These are phyloP conservation scores for Corylus heterophylla DNA, from an alignment of 306 rosid species.

Conservation along the genomic window DNA sequence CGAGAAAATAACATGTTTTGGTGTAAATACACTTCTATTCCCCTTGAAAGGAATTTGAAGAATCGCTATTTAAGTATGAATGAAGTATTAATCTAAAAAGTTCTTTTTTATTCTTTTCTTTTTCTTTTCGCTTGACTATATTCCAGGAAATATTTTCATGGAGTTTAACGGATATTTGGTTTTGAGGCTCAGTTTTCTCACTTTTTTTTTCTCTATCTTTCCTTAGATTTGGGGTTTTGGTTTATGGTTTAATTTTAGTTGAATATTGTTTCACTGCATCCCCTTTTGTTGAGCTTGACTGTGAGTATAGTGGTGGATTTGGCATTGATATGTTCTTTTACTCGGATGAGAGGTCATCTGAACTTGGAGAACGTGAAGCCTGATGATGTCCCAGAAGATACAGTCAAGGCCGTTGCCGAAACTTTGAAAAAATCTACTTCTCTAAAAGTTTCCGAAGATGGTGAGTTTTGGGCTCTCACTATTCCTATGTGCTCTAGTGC, in stretches of 20 bases:
- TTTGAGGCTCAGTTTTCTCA: no score
- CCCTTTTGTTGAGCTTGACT: slow-evolving; percentile 50
- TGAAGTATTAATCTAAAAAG: not conserved
- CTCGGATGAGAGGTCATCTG: slow-evolving; percentile 78
- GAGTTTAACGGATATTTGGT: not conserved
- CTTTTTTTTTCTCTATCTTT: not conserved
- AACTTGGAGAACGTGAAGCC: slow-evolving; percentile 60
- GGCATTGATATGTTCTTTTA: slow-evolving; percentile 77
- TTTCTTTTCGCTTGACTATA: not conserved
- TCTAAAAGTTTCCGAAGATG: slow-evolving; percentile 80
- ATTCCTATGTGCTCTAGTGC: not conserved
- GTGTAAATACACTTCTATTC: not conserved
- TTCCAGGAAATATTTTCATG: not conserved
- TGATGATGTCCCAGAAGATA: slow-evolving; percentile 49
- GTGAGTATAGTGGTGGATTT: slow-evolving; percentile 58
- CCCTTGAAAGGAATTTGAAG: not conserved
- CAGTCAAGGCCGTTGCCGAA: slow-evolving; percentile 70
- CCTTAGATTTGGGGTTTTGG: not conserved
- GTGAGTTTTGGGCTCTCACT: slow-evolving; percentile 35
- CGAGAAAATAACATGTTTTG: not conserved
- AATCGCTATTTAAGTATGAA: not conserved
- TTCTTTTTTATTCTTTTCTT: not conserved
- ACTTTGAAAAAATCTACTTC: slow-evolving; percentile 51
- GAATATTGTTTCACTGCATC: not conserved
- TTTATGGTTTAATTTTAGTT: not conserved